A percentile compares a stretch with the other conserved stretches of the same genome.
phyloP scores from a whole-genome alignment of 176 grass and related monocot species.

The Oryza punctata region DNA sequence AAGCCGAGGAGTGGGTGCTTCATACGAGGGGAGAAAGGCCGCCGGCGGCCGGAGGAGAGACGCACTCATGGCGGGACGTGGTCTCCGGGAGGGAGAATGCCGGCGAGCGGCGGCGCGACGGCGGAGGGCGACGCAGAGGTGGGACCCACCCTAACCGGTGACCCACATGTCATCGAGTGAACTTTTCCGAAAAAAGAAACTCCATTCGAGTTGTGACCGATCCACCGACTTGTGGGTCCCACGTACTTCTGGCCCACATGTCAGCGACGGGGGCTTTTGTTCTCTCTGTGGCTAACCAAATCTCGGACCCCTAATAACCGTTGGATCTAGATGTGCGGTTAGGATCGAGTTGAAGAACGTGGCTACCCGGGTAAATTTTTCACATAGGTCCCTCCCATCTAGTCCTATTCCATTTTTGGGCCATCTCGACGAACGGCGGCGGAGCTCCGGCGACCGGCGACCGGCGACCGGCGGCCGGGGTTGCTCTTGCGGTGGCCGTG shows the following conservation, averaged over 20 bases:
- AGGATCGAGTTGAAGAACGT: not conserved
- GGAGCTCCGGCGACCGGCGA: constrained; percentile 13
- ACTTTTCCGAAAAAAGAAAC: not conserved
- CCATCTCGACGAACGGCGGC: not conserved
- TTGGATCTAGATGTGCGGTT: not conserved
- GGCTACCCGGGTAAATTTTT: too few relatives aligned
- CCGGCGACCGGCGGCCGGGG: too few relatives aligned
- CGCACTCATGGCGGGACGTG: not conserved
- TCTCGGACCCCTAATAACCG: too few relatives aligned
- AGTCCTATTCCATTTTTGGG: not conserved
- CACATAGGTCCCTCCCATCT: not conserved
- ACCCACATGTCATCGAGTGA: not conserved
- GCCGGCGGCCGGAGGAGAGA: not conserved
- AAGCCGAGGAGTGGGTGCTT: not conserved
- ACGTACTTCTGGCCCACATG: too few relatives aligned
- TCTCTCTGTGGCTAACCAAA: too few relatives aligned
- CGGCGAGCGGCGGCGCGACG: too few relatives aligned
- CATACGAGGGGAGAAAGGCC: not conserved
- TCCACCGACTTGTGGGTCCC: not conserved
- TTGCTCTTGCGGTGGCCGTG: too few relatives aligned
- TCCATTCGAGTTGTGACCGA: not conserved
- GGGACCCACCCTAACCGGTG: not conserved
- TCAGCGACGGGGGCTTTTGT: too few relatives aligned
- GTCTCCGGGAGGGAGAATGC: too few relatives aligned
- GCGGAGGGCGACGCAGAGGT: not conserved